Conservation (phyloP, 352 stramenopile species). For the Blastocystis hominis region DNA sequence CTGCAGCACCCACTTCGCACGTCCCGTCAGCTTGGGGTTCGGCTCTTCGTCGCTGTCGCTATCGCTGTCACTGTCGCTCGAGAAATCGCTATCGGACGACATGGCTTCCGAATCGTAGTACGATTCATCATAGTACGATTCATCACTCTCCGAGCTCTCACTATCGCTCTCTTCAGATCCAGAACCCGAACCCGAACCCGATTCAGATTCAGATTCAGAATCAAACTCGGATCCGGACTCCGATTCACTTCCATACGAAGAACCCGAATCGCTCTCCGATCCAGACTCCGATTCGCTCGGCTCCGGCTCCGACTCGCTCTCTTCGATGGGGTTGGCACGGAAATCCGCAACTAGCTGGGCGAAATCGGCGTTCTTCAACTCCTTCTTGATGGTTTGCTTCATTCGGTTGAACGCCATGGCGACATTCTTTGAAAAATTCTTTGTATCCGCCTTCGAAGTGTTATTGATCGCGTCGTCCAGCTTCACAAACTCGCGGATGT, state of each 20-base stretch:
- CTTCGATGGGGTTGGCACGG: background rate
- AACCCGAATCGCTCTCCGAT: background rate
- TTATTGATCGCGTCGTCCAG: slow-evolving; percentile 6
- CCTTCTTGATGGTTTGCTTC: slow-evolving; percentile 41
- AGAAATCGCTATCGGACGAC: slow-evolving; percentile 25
- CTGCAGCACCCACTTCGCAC: slow-evolving; percentile 44
- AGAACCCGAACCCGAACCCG: background rate
- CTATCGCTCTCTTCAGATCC: background rate
- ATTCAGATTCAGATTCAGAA: background rate
- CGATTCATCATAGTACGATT: background rate
- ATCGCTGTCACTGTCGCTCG: background rate
- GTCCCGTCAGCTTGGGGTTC: slow-evolving; percentile 44
- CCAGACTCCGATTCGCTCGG: background rate
- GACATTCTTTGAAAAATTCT: background rate
- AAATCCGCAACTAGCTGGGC: background rate
- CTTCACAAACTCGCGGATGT: background rate
- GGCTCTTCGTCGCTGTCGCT: slow-evolving; percentile 38
- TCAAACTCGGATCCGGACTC: background rate
- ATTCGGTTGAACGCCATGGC: slow-evolving; percentile 49
- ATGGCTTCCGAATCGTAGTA: background rate
- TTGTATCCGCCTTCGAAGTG: background rate
- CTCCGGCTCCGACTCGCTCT: background rate
- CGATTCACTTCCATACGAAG: slow-evolving; percentile 25
- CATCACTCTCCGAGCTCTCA: background rate
- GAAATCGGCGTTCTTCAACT: slow-evolving; percentile 27